A percentile compares a stretch with the other conserved stretches of the same genome.
phyloP scores from a whole-genome alignment of 805 yeast genomes.

The Metschnikowia borealis region DNA sequence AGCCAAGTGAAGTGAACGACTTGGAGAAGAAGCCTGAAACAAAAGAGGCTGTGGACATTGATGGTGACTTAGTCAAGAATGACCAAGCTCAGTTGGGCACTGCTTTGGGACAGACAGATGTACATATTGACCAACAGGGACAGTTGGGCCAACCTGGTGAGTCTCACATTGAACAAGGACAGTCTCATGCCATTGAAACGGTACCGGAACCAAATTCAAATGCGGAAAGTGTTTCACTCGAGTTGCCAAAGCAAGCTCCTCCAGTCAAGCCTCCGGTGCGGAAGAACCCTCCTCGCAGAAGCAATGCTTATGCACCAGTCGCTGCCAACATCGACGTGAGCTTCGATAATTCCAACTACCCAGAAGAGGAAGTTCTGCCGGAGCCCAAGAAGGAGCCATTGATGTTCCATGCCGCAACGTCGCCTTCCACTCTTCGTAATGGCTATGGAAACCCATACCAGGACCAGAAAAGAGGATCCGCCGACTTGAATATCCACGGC shows the following conservation, averaged over 20 bases:
- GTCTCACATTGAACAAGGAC: background rate
- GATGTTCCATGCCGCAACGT: constrained; percentile 6
- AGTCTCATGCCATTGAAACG: background rate
- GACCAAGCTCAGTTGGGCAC: too few species aligned
- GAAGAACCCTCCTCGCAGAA: background rate
- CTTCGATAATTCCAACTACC: constrained; percentile 22
- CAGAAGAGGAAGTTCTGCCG: constrained; percentile 6
- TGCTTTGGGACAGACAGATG: too few species aligned
- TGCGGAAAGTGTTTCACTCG: background rate
- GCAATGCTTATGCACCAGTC: constrained; percentile 5
- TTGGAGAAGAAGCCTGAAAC: background rate
- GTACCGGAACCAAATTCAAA: background rate
- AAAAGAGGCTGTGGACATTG: background rate
- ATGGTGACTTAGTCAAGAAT: background rate
- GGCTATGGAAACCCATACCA: constrained; percentile 29
- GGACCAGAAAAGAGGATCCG: constrained; percentile 6
- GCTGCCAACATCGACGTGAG: constrained; percentile 31
- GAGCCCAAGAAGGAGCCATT: constrained; percentile 7
- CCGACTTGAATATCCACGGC: constrained; percentile 11
- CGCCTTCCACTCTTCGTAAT: constrained; percentile 7
- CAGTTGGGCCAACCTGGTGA: too few species aligned
- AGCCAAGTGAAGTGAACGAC: background rate
- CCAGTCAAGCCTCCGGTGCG: background rate
- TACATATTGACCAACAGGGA: too few species aligned
- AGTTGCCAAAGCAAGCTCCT: background rate